Conservation (phyloP, 2,329 filamentous ascomycete species). For the Ophiocordyceps polyrhachis-furcata region DNA sequence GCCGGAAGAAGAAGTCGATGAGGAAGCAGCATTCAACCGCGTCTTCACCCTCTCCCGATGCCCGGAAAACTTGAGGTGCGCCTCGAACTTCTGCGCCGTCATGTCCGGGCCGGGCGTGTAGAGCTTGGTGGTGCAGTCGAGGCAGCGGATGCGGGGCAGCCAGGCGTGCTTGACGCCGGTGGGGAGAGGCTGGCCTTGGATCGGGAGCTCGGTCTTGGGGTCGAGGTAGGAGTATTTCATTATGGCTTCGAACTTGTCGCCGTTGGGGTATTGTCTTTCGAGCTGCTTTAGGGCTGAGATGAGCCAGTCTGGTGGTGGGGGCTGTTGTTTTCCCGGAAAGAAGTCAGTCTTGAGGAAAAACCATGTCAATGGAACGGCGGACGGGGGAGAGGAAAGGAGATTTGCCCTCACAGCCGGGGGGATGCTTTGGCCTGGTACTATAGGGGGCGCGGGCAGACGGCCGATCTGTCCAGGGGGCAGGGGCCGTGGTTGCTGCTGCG, state of each 20-base stretch:
- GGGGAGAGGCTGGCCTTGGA: slow-evolving; percentile 37
- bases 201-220: slow-evolving; percentile 45
- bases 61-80: slow-evolving; percentile 69
- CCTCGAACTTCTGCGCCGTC: slow-evolving; percentile 79
- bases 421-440: slow-evolving; percentile 33
- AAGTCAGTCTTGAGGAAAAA: too few relatives aligned
- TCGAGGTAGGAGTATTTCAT: slow-evolving; percentile 86
- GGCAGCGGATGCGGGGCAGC: slow-evolving; percentile 75
- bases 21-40: slow-evolving; percentile 10
- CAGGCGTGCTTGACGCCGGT: slow-evolving; percentile 60
- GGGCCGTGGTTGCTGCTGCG: neutral
- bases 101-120: slow-evolving; percentile 79
- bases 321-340: slow-evolving; percentile 40
- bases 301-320: slow-evolving; percentile 77
- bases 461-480: slow-evolving; percentile 39
- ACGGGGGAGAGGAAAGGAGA: too few relatives aligned
- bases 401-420: slow-evolving; percentile 38
- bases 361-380: too few relatives aligned
- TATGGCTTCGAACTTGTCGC: slow-evolving; percentile 65
- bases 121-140: slow-evolving; percentile 82
- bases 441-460: slow-evolving; percentile 48
- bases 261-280: slow-evolving; percentile 48
- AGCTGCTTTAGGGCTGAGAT: slow-evolving; percentile 52
- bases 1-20: neutral
- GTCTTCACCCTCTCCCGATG: slow-evolving; percentile 51